A percentile compares a stretch with the other conserved stretches of the same genome.
phyloP scores from a whole-genome alignment of 169 alveolate species.

The Plasmodium coatneyi region DNA sequence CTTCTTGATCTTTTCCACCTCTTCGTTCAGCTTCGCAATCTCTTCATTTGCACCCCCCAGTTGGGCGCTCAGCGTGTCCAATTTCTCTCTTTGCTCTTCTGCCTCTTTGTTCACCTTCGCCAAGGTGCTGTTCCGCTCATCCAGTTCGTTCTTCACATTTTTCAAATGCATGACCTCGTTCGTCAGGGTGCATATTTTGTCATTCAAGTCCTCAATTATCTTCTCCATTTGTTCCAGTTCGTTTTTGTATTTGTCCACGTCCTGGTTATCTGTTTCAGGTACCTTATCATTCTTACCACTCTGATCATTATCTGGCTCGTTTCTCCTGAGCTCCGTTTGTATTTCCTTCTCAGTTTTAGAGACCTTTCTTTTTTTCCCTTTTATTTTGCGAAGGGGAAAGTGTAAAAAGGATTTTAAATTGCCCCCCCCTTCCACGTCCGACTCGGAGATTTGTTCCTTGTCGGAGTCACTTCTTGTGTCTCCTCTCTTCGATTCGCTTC shows the following conservation, averaged over 20 bases:
- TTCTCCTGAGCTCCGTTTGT: background rate
- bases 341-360: constrained; percentile 11
- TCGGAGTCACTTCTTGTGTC: background rate
- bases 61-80: background rate
- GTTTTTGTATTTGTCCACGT: constrained; percentile 4
- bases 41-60: background rate
- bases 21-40: background rate
- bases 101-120: background rate
- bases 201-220: constrained; percentile 24
- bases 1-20: background rate
- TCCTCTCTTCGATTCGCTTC: background rate
- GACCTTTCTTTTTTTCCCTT: background rate
- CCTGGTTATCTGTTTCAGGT: background rate
- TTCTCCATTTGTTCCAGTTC: constrained; percentile 10
- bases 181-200: constrained; percentile 18
- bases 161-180: constrained; percentile 36
- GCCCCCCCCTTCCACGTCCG: constrained; percentile 13
- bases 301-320: background rate
- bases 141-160: constrained; percentile 43
- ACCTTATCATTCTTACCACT: background rate
- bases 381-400: constrained; percentile 7
- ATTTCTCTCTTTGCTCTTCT: background rate
- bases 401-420: constrained; percentile 33
- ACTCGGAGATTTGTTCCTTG: constrained; percentile 31
- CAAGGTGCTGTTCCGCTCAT: constrained; percentile 13